Evolutionary conservation across 2,329 filamentous ascomycete species (phyloP).

Genomic region (Colletotrichum incanum): DNA sequence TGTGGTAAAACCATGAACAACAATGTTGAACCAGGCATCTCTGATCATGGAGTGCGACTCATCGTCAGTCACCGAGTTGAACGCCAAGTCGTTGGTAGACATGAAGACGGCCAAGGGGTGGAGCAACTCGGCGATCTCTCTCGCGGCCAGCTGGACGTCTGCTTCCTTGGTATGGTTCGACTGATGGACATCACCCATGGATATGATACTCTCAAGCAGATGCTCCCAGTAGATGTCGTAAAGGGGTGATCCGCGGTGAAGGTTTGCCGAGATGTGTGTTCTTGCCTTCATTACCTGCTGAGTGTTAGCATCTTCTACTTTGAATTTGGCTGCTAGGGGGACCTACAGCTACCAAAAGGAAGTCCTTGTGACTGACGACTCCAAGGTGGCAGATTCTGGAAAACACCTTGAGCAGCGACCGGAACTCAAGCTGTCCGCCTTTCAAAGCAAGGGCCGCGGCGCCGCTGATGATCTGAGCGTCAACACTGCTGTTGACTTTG

Average conservation of each 20-base stretch:
- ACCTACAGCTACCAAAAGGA: slow-evolving; percentile 81
- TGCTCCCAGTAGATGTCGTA: slow-evolving; percentile 89
- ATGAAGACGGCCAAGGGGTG: slow-evolving; percentile 90
- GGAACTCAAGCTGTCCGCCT: slow-evolving; percentile 87
- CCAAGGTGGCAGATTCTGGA: slow-evolving; percentile 82
- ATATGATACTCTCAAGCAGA: slow-evolving; percentile 88
- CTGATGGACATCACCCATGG: slow-evolving; percentile 88
- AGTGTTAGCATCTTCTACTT: background rate
- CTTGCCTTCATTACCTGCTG: slow-evolving; percentile 81
- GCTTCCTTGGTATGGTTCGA: slow-evolving; percentile 80
- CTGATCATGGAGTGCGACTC: slow-evolving; percentile 82
- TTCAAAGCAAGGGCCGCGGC: slow-evolving; percentile 83
- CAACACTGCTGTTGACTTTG: slow-evolving; percentile 84
- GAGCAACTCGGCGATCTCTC: slow-evolving; percentile 89
- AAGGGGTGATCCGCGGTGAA: slow-evolving; percentile 78
- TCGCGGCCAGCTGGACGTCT: slow-evolving; percentile 86
- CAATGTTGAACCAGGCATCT: slow-evolving; percentile 98
- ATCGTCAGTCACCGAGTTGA: slow-evolving; percentile 70
- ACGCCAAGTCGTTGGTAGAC: slow-evolving; percentile 73
- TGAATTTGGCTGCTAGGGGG: slow-evolving; percentile 35
- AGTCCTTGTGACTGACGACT: slow-evolving; percentile 76
- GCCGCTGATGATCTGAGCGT: slow-evolving; percentile 88
- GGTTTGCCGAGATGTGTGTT: slow-evolving; percentile 80
- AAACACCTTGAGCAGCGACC: slow-evolving; percentile 88
- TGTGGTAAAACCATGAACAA: slow-evolving; percentile 90